Base-by-base conservation (phyloP, 805 yeast species). In the Zygoascus tannicola region DNA sequence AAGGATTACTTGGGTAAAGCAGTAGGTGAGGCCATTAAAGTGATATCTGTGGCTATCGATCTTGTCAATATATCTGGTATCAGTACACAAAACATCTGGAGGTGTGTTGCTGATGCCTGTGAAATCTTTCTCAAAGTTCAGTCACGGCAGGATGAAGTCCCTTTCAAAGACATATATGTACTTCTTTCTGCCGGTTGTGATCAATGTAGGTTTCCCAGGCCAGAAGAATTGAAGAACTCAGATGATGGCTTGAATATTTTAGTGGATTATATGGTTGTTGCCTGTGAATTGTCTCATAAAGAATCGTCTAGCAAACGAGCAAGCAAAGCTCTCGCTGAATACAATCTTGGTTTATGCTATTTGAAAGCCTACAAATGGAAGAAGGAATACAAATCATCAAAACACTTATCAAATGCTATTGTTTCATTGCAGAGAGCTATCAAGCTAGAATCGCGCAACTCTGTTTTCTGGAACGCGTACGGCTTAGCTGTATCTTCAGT, bases 401-500 rank as follows among this genome's bases (percentile, higher is more conserved):
- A n/a, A n/a, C n/a, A n/a, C n/a, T 66, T 81, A 46, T 73, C 72
- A 14, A 60, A 68, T 1, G 72, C 96, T 0, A 71, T 85, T 12
- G 66, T 59, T 16, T 62, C 71, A 4, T 66, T 84, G 50, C 84
- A 83, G 52, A 73, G 69, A 35, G 81, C 95, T 0, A 77, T 88
- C 44, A 78, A 74, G 44, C 63, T 78, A 5, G 96, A 90, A 59
- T 71, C 80, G 4, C 74, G 72, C 45, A 83, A 81, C 49, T 68
- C 81, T 1, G 78, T 74, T 16, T 78, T 78, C 46, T 92, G 99
- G 99, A 69, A 76, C 43, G 80, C 84, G 0, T 67, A 90, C 22
- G 98, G 97, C 12, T 73, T 81, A 45, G 82, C 87, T 0, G 75
- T 85, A 5, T 70, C 80, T 44, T 64, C 76, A 2, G 62, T 69